phyloP scores from a whole-genome alignment of 495 filamentous ascomycete species.

The Diplogelasinospora grovesii region DNA sequence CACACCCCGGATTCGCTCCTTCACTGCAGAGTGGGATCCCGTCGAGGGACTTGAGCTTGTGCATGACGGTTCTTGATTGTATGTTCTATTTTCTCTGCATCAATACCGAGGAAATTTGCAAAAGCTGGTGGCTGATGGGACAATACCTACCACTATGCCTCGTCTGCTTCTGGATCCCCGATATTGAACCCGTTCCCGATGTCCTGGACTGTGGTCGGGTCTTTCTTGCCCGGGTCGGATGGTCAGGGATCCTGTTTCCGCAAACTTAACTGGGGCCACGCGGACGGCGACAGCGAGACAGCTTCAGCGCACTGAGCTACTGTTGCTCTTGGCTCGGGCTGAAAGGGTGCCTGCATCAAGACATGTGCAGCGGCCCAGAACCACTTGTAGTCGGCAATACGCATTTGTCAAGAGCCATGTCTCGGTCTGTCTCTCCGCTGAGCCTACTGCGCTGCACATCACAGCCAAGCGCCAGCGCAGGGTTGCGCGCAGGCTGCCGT shows the following conservation, averaged over 20 bases:
- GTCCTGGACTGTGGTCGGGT: constrained; percentile 6
- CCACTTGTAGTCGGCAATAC: background rate
- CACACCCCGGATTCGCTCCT: constrained; percentile 29
- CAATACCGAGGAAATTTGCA: too few species aligned
- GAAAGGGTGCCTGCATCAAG: too few species aligned
- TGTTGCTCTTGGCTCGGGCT: background rate
- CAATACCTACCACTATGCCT: too few species aligned
- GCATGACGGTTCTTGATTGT: too few species aligned
- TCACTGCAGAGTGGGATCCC: constrained; percentile 30
- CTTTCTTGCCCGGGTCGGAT: background rate
- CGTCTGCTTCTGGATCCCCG: too few species aligned
- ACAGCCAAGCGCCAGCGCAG: constrained; percentile 5
- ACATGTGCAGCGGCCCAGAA: too few species aligned
- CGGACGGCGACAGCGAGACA: too few species aligned
- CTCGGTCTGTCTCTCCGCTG: constrained; percentile 6
- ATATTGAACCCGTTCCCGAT: constrained; percentile 8
- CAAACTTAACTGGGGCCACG: too few species aligned
- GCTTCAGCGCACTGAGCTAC: too few species aligned
- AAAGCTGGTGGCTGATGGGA: too few species aligned
- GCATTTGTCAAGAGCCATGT: constrained; percentile 8
- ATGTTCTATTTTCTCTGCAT: too few species aligned
- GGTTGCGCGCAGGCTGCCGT: background rate
- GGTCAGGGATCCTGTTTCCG: background rate
- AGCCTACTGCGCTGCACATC: constrained; percentile 9
- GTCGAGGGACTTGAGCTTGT: constrained; percentile 16